Evolutionary conservation across 2,329 filamentous ascomycete species (phyloP).

Genomic region (Metarhizium album): DNA sequence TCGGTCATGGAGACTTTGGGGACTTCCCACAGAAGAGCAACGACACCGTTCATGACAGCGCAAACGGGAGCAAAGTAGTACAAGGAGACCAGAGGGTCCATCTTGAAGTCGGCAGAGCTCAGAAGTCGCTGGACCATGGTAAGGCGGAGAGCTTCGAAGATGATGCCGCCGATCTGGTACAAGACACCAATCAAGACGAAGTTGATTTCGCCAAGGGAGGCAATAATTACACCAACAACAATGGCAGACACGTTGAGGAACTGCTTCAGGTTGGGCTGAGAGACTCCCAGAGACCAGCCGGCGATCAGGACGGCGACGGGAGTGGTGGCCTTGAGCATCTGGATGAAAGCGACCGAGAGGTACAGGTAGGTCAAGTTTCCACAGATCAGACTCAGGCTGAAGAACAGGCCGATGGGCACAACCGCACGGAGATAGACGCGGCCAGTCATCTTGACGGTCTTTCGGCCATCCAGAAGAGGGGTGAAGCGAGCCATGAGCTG

Average conservation of each 20-base stretch:
- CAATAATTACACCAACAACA: constrained; percentile 87
- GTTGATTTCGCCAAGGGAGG: constrained; percentile 89
- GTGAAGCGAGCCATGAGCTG: constrained; percentile 88
- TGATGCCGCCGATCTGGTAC: constrained; percentile 66
- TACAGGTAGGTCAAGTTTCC: constrained; percentile 94
- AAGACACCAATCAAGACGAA: constrained; percentile 75
- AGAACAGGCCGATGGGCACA: constrained; percentile 89
- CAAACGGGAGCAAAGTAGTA: constrained; percentile 87
- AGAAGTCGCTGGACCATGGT: constrained; percentile 78
- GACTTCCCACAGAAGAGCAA: constrained; percentile 65
- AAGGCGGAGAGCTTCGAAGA: constrained; percentile 73
- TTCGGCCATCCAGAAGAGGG: constrained; percentile 80
- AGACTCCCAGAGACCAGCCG: constrained; percentile 78
- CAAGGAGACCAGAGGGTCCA: constrained; percentile 79
- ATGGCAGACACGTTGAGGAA: constrained; percentile 92
- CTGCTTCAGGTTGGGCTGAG: constrained; percentile 73
- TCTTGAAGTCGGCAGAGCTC: constrained; percentile 78
- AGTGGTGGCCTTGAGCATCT: constrained; percentile 98
- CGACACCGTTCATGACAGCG: constrained; percentile 66
- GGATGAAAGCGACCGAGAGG: constrained; percentile 91
- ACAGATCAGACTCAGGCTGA: constrained; percentile 92
- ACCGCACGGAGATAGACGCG: constrained; percentile 88
- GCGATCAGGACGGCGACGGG: constrained; percentile 86
- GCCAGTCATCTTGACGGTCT: constrained; percentile 95
- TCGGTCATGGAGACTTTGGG: constrained; percentile 59